Evolutionary conservation across 106 monocot genomes (phyloP), one percentile per base, ranked within the genome.

Genomic region (Cymbidium sinense): DNA sequence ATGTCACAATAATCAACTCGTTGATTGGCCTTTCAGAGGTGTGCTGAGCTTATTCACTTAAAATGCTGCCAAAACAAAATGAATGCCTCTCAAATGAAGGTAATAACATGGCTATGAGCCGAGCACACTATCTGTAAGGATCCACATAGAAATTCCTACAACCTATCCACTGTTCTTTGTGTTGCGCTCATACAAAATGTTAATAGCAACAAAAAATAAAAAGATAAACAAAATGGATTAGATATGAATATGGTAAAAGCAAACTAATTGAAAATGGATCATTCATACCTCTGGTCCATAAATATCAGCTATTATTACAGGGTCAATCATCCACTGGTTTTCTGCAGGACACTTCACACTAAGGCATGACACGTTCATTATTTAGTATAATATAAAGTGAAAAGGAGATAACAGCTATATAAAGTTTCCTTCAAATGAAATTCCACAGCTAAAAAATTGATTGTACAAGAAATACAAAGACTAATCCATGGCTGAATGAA

Each of bases 291-390:
- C 92, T 76, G 81, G 84, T 70, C 86, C 88, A 76, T 99, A 99
- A 69, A 84, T 85, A 54, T 99, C 94, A 27, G 92, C 92, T 64
- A 99, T 99, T 43, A 95, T 82, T 41, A 85, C 92, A 78, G 99
- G 95, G 69, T 99, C 90, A 28, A 92, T 61, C 74, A 95, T 88
- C 95, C 99, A 95, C 71, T 87, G 85, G 79, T 92, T 85, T 77
- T 95, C 77, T 29, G 79, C 78, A 51, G 89, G 94, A 83, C 87
- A 99, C 83, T 92, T 93, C 21, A 99, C 98, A 87, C 98, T 99
- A 43, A 23, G 64, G 39, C 82, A 85, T 71, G 37, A 12, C 71
- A 71, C 34, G 5, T 25, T 78, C 58, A 77, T 33, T 23, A 81
- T 78, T 39, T 39, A 76, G 75, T 44, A 71, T 25, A 34, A 64